phyloP scores from a whole-genome alignment of 129 eudicot species.

The Tagetes patula region DNA sequence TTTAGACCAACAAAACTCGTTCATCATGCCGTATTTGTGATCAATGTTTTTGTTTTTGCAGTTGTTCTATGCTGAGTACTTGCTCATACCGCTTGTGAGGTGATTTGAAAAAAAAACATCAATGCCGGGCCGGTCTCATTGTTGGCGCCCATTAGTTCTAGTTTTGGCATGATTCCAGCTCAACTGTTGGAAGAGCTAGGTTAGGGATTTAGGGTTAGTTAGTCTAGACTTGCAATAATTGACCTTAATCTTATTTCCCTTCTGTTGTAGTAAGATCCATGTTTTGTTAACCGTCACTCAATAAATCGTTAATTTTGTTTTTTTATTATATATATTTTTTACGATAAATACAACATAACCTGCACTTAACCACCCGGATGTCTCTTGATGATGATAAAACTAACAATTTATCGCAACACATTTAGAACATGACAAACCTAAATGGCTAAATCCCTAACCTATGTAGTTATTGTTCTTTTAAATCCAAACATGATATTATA shows the following conservation, averaged over 20 bases:
- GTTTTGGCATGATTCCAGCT: constrained; percentile 16
- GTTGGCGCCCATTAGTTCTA: constrained; percentile 15
- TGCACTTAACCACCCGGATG: no score
- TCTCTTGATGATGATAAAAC: no score
- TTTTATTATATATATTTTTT: no score
- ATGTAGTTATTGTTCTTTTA: neutral
- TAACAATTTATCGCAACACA: no score
- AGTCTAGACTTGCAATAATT: constrained; percentile 18
- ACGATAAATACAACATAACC: no score
- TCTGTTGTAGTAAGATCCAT: constrained; percentile 11
- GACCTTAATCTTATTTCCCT: constrained; percentile 15
- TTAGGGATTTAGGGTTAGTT: constrained; percentile 27
- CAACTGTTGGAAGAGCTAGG: constrained; percentile 3
- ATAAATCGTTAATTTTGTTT: neutral
- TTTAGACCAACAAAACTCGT: neutral
- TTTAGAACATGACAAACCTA: no score
- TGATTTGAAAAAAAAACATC: constrained; percentile 32
- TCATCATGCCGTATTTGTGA: neutral
- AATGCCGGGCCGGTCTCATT: neutral
- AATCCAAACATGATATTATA: no score
- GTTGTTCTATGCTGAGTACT: constrained; percentile 95
- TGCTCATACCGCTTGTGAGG: constrained; percentile 92
- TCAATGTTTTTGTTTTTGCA: constrained; percentile 35
- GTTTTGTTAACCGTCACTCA: neutral
- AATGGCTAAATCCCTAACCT: neutral